phyloP scores from a whole-genome alignment of 1,284 basidiomycete species.

The Fomitiporia mediterranea region DNA sequence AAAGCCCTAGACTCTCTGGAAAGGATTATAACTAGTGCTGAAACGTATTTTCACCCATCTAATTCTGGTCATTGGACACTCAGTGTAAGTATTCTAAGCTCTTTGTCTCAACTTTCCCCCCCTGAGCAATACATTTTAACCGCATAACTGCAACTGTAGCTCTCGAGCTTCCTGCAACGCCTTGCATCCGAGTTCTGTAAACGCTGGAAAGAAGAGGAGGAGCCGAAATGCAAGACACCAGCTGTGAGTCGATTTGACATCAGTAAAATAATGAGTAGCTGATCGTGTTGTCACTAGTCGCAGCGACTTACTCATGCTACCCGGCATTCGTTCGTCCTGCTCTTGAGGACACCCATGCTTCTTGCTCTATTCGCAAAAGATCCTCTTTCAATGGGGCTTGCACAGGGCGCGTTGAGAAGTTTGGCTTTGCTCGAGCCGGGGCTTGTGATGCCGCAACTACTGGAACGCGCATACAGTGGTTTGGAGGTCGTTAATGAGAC shows the following conservation, averaged over 20 bases:
- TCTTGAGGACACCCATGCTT: conserved; percentile 83
- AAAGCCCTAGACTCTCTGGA: conserved; percentile 88
- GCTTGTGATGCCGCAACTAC: conserved; percentile 86
- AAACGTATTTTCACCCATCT: conserved; percentile 90
- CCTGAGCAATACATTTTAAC: no score
- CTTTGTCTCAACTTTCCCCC: no score
- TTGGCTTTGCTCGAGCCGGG: conserved; percentile 82
- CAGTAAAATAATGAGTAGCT: not conserved
- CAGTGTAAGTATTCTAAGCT: conserved; percentile 34
- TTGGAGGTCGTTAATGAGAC: conserved; percentile 95
- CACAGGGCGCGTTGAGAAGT: conserved; percentile 67
- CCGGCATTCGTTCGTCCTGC: conserved; percentile 77
- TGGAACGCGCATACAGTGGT: conserved; percentile 89
- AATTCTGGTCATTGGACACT: conserved; percentile 71
- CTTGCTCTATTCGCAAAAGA: conserved; percentile 97
- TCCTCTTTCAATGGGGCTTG: conserved; percentile 56
- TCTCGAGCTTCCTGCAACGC: conserved; percentile 76
- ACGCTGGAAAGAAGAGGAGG: conserved; percentile 81
- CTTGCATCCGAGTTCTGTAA: conserved; percentile 79
- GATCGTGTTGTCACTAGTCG: conserved; percentile 37
- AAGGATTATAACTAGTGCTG: conserved; percentile 87
- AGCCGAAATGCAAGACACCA: conserved; percentile 78
- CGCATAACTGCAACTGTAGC: conserved; percentile 31
- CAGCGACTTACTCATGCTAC: conserved; percentile 81
- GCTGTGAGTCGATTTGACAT: conserved; percentile 39